Evolutionary conservation across 768 basidiomycete genomes (phyloP).

Genomic region (Suillus subaureus): DNA sequence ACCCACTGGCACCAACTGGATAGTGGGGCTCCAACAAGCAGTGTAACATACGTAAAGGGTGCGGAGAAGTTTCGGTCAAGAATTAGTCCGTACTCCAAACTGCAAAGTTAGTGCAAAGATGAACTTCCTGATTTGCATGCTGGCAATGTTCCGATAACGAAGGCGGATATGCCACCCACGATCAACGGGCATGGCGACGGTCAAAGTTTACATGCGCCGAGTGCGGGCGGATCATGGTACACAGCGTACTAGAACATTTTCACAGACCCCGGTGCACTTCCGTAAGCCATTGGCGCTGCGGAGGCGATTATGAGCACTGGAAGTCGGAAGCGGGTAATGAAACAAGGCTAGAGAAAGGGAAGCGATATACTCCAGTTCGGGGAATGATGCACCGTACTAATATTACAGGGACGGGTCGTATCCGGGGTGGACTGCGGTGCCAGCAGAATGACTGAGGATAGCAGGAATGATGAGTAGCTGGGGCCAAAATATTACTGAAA

Average conservation of each 20-base stretch:
- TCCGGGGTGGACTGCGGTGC: background rate
- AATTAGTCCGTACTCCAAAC: background rate
- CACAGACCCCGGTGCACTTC: background rate
- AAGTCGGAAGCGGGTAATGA: background rate
- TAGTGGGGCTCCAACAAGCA: background rate
- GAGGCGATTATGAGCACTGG: background rate
- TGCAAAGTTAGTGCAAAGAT: too few species aligned
- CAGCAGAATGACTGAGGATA: background rate
- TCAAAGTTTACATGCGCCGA: background rate
- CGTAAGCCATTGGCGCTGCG: background rate
- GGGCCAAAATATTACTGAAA: background rate
- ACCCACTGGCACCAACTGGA: background rate
- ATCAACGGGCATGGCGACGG: slow-evolving; percentile 2
- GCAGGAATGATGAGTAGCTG: background rate
- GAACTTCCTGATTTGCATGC: slow-evolving; percentile 4
- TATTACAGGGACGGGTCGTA: background rate
- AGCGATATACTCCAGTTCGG: background rate
- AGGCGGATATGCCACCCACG: background rate
- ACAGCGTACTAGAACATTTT: background rate
- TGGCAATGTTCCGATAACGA: background rate
- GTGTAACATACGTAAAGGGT: background rate
- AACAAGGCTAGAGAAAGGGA: background rate
- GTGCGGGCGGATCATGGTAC: background rate
- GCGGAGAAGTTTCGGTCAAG: background rate
- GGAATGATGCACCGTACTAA: background rate